Percentiles rank a stretch among this genome's conserved stretches.
Conservation (phyloP, 805 yeast species). For the Sugiyamaella mastotermitis region DNA sequence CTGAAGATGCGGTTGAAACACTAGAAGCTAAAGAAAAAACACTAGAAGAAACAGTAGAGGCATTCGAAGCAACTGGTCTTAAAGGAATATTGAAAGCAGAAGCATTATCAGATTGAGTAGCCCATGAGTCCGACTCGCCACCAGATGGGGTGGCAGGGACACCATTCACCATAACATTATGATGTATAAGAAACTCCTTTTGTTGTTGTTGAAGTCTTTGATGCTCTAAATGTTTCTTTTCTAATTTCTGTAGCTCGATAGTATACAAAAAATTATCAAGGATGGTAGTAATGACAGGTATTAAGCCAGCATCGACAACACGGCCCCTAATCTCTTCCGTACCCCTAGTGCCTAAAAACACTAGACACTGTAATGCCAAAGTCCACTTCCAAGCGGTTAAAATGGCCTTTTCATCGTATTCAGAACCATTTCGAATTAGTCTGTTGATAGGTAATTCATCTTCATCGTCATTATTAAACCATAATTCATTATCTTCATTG, state of each 20-base stretch:
- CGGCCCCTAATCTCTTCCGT: conserved; percentile 78
- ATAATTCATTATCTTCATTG: background rate
- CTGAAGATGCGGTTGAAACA: conserved; percentile 12
- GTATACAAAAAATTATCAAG: conserved; percentile 68
- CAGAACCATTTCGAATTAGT: background rate
- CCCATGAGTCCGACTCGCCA: no score
- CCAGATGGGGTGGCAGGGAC: no score
- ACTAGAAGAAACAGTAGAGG: conserved; percentile 1
- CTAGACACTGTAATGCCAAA: conserved; percentile 85
- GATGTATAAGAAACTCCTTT: no score
- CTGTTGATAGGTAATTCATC: background rate
- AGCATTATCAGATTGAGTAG: background rate
- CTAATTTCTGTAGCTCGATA: no score
- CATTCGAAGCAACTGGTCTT: conserved; percentile 10
- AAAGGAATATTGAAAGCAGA: conserved; percentile 2
- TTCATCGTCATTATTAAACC: background rate
- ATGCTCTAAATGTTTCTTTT: no score
- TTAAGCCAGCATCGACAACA: conserved; percentile 85
- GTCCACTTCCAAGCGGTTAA: conserved; percentile 98
- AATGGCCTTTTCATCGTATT: conserved; percentile 21
- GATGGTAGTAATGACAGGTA: conserved; percentile 87
- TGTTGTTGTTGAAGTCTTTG: no score
- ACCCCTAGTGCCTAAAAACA: conserved; percentile 88
- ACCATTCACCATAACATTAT: no score
- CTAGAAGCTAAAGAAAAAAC: conserved; percentile 8